A percentile compares a stretch with the other conserved stretches of the same genome.
These are phyloP conservation scores for Millerozyma miso DNA, from an alignment of 805 yeast species.

Conservation along the genomic window DNA sequence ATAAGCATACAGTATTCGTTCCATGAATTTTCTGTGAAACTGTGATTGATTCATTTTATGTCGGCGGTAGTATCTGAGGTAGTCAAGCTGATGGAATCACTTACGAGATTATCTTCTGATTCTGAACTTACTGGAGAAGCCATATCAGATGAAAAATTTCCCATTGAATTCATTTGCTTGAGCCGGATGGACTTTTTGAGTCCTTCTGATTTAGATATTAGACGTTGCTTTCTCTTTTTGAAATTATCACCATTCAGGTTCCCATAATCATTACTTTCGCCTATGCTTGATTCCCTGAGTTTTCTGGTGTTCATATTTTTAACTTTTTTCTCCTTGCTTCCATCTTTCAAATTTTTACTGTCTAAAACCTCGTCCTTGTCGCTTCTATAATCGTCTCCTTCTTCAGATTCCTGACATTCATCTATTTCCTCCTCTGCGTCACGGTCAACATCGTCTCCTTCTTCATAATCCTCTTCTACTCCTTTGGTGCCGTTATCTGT, in stretches of 20 bases:
- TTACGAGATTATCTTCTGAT: conserved; percentile 4
- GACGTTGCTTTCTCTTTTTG: conserved; percentile 18
- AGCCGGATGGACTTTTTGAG: conserved; percentile 21
- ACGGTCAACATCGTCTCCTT: neutral
- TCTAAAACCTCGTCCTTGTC: neutral
- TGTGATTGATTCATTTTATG: no score
- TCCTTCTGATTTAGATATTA: conserved; percentile 20
- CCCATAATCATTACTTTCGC: neutral
- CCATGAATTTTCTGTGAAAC: no score
- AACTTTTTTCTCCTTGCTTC: conserved; percentile 2
- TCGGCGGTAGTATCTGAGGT: neutral
- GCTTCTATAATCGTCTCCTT: neutral
- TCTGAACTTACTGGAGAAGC: conserved; percentile 6
- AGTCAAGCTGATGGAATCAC: conserved; percentile 2
- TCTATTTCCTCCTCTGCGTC: neutral
- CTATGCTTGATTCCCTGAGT: neutral
- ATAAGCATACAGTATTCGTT: no score
- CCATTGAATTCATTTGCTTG: conserved; percentile 18
- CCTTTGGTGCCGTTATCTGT: conserved; percentile 4
- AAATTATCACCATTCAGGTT: conserved; percentile 10
- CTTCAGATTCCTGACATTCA: neutral
- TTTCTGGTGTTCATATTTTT: neutral
- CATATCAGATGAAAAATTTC: conserved; percentile 15
- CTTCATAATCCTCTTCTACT: conserved; percentile 2
- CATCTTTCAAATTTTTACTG: conserved; percentile 2